These are phyloP conservation scores for Extremus antarcticus DNA, from an alignment of 495 filamentous ascomycete species.

Conservation along the genomic window DNA sequence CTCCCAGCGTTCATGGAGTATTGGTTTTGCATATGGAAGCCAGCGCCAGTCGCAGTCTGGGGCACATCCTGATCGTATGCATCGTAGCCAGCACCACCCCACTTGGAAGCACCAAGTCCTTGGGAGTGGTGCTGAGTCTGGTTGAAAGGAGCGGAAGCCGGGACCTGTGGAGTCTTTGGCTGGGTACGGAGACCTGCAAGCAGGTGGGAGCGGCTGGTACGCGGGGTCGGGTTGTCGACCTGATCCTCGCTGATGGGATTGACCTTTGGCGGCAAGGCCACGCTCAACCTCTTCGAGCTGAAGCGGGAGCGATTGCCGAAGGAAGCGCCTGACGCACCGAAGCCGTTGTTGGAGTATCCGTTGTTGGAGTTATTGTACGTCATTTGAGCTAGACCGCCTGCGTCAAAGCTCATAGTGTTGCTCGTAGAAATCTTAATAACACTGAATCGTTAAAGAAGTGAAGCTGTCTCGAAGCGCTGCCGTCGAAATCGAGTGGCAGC, in stretches of 20 bases:
- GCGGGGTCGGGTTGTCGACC: conserved; percentile 61
- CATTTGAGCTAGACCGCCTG: conserved; percentile 99
- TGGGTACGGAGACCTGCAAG: conserved; percentile 88
- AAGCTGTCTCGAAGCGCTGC: background rate
- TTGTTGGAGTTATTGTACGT: conserved; percentile 64
- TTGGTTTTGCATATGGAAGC: conserved; percentile 37
- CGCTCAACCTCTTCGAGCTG: conserved; percentile 72
- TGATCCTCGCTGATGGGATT: conserved; percentile 55
- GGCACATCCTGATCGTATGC: conserved; percentile 40
- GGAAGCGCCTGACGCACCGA: conserved; percentile 64
- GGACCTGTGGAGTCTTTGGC: conserved; percentile 67
- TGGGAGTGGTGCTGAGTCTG: conserved; percentile 41
- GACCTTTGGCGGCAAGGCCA: conserved; percentile 47
- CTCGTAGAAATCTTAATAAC: conserved; percentile 4
- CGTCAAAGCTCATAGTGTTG: conserved; percentile 72
- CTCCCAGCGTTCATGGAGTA: conserved; percentile 38
- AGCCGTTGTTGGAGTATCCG: conserved; percentile 49
- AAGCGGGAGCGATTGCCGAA: conserved; percentile 61
- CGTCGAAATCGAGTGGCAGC: background rate
- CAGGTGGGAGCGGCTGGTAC: conserved; percentile 89
- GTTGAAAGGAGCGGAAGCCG: conserved; percentile 51
- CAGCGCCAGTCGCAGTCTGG: conserved; percentile 51
- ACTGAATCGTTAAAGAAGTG: conserved; percentile 8
- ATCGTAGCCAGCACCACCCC: conserved; percentile 30
- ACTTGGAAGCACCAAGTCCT: conserved; percentile 38